Evolutionary conservation across 176 grass and related monocot genomes (phyloP), one percentile per base, ranked within the genome.

Genomic region (Phoenix roebelenii): DNA sequence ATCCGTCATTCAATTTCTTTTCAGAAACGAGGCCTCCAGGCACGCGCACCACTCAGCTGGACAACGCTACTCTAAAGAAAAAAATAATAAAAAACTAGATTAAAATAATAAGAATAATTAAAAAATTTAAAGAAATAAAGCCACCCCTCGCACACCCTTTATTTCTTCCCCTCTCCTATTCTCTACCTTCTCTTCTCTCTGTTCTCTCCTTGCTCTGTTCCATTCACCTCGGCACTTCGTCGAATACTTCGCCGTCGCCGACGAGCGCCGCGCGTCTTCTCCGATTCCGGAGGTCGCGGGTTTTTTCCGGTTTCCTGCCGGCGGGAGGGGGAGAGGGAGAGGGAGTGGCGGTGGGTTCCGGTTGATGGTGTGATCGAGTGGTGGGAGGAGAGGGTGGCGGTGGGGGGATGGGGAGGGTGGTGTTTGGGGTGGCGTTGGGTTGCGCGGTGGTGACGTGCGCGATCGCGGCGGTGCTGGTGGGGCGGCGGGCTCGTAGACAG

Each of bases 381-480:
- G 54, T 29, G 77, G 69, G 54, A 12, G 35, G 35, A 44, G 9
- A 44, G 68, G 19, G 39, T 4, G 0, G 5, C 14, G 9, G 1
- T 55, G 1, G 29, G 35, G 28, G 17, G 49, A 69, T 18, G 51
- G 81, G 79, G 61, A 77, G 74, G 77, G 66, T 82, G 39, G 22
- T 62, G n/a, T 48, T 78, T 51, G 87, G 75, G 23, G 56, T 82
- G 54, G 74, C 78, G 30, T 67, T 50, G 25, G 76, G 73, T 18
- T 84, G 74, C 50, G 66, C 59, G 20, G 81, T 57, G 63, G 67
- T 65, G 71, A 72, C 71, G 54, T 84, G 86, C 74, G 71, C 50
- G 48, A 70, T 78, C 55, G 86, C 86, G 62, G 64, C 54, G 32
- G 22, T 58, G 35, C 26, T 85, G 54, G 81, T 72, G 24, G 24